Evolutionary conservation across 2,329 filamentous ascomycete species (phyloP).

Genomic region (Tolypocladium nubicola): DNA sequence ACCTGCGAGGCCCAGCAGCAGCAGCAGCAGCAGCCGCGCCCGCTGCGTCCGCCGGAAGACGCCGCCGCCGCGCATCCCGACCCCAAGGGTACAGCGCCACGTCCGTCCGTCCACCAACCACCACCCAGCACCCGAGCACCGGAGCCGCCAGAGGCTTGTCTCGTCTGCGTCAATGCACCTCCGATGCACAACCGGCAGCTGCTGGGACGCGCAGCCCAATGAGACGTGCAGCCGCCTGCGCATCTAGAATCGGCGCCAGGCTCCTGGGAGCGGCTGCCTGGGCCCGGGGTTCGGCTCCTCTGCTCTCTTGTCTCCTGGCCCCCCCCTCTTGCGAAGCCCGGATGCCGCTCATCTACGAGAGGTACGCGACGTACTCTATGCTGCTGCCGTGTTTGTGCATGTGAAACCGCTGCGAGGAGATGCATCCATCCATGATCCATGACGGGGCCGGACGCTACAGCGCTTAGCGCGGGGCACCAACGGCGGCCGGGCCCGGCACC

Average conservation of each 20-base stretch:
- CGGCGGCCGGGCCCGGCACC: neutral
- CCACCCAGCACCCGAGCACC: neutral
- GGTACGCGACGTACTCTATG: too few species aligned
- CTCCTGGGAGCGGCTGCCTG: neutral
- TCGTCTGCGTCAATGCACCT: neutral
- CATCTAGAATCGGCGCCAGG: neutral
- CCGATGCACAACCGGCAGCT: neutral
- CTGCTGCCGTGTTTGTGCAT: too few species aligned
- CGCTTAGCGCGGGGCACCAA: neutral
- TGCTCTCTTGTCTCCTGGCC: neutral
- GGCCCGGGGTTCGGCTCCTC: neutral
- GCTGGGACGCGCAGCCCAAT: slow-evolving; percentile 1
- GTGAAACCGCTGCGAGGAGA: too few species aligned
- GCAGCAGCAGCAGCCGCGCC: too few species aligned
- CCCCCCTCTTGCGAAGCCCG: too few species aligned
- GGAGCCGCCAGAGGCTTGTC: neutral
- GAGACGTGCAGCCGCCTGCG: neutral
- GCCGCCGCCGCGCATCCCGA: too few species aligned
- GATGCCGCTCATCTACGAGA: too few species aligned
- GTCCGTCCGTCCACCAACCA: neutral
- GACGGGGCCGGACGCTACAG: neutral
- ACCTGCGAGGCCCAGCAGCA: too few species aligned
- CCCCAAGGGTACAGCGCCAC: neutral
- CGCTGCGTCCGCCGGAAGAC: too few species aligned
- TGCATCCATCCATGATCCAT: too few species aligned